These are phyloP conservation scores for Trametes maxima DNA, from an alignment of 768 basidiomycete species.

Conservation along the genomic window DNA sequence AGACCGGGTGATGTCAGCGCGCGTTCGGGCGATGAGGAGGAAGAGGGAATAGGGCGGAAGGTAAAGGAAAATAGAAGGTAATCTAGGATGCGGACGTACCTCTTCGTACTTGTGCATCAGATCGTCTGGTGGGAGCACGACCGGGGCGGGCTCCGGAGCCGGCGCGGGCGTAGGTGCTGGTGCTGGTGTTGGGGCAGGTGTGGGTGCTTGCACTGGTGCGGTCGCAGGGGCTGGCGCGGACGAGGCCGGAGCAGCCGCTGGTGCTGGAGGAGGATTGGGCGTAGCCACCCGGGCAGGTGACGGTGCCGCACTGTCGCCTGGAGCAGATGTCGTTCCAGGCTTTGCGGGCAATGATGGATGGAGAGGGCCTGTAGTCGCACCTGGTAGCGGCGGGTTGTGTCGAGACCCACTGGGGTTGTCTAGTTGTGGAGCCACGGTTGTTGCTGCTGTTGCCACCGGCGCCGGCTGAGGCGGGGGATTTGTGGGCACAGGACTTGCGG, in stretches of 20 bases:
- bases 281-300: slow-evolving; percentile 23
- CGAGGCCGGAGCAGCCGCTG: slow-evolving; percentile 24
- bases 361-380: slow-evolving; percentile 40
- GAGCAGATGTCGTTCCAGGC: slow-evolving; percentile 49
- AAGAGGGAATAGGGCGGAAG: too few relatives aligned
- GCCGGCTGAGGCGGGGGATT: slow-evolving; percentile 3
- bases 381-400: too few relatives aligned
- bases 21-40: too few relatives aligned
- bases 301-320: slow-evolving; percentile 33
- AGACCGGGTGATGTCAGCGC: not conserved
- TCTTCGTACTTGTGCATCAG: slow-evolving; percentile 64
- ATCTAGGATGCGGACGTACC: slow-evolving; percentile 38
- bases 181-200: slow-evolving; percentile 27
- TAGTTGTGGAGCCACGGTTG: slow-evolving; percentile 21
- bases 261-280: slow-evolving; percentile 32
- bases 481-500: slow-evolving; percentile 3
- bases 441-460: slow-evolving; percentile 8
- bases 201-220: slow-evolving; percentile 15
- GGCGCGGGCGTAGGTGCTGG: slow-evolving; percentile 2
- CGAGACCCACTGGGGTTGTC: slow-evolving; percentile 35
- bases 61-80: not conserved
- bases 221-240: slow-evolving; percentile 30
- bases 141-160: slow-evolving; percentile 16
- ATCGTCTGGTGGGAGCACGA: slow-evolving; percentile 43
- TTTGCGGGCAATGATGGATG: slow-evolving; percentile 77